These are phyloP conservation scores for Yamadazyma songkhlaensis DNA, from an alignment of 1,139 yeast genomes.

Conservation along the genomic window DNA sequence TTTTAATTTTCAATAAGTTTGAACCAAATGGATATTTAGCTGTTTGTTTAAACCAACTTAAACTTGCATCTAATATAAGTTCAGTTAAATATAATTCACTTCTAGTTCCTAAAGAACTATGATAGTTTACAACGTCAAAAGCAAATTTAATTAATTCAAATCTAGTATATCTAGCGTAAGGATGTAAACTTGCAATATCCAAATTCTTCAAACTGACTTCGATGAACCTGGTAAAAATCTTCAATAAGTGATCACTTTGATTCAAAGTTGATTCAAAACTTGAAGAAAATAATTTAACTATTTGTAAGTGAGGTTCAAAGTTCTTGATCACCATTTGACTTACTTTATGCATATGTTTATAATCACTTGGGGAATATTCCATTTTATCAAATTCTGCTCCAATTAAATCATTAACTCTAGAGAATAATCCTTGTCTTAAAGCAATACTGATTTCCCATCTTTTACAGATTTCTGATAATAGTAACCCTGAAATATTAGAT, in stretches of 20 bases:
- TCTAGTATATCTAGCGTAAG: slow-evolving; percentile 71
- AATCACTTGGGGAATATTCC: slow-evolving; percentile 90
- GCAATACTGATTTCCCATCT: slow-evolving; percentile 70
- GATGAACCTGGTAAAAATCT: slow-evolving; percentile 63
- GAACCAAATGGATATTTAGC: slow-evolving; percentile 83
- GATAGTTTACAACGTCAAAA: slow-evolving; percentile 60
- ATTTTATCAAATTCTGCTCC: slow-evolving; percentile 68
- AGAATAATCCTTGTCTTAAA: slow-evolving; percentile 62
- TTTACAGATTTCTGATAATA: slow-evolving; percentile 66
- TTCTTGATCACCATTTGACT: slow-evolving; percentile 37
- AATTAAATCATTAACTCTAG: slow-evolving; percentile 53
- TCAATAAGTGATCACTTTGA: slow-evolving; percentile 70
- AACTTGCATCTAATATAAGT: slow-evolving; percentile 60
- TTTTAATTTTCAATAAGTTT: slow-evolving; percentile 65
- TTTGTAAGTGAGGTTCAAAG: slow-evolving; percentile 71
- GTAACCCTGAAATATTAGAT: slow-evolving; percentile 53
- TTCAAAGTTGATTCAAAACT: slow-evolving; percentile 78
- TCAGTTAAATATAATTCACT: slow-evolving; percentile 45
- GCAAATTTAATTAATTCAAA: slow-evolving; percentile 74
- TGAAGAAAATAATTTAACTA: slow-evolving; percentile 71
- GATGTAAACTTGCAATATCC: slow-evolving; percentile 69
- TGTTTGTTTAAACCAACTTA: slow-evolving; percentile 73
- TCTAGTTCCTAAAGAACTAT: slow-evolving; percentile 46
- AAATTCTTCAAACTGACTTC: slow-evolving; percentile 57
- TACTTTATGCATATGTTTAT: slow-evolving; percentile 51